A percentile compares a stretch with the other conserved stretches of the same genome.
These are phyloP conservation scores for Dittrichia graveolens DNA, from an alignment of 129 eudicot genomes.

Conservation along the genomic window DNA sequence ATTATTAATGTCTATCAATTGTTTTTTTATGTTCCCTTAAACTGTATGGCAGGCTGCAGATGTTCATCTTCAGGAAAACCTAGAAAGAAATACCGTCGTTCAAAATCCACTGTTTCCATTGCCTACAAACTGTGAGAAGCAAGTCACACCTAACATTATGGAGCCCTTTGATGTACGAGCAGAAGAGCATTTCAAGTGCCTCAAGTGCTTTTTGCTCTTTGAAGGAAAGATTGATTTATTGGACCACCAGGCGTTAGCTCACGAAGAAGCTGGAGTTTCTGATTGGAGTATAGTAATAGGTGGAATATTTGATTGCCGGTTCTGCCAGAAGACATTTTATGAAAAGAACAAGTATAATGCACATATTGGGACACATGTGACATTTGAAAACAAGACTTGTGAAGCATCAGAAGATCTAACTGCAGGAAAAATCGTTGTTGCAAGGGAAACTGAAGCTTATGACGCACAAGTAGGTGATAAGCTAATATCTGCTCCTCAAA, in stretches of 20 bases:
- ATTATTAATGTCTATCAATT: not conserved
- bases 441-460: slow-evolving; percentile 13
- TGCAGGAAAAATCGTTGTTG: slow-evolving; percentile 32
- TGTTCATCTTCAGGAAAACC: slow-evolving; percentile 24
- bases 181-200: slow-evolving; percentile 50
- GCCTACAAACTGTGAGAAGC: slow-evolving; percentile 35
- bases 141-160: slow-evolving; percentile 20
- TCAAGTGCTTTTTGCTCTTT: slow-evolving; percentile 56
- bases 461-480: slow-evolving; percentile 31
- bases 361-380: slow-evolving; percentile 59
- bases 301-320: slow-evolving; percentile 63
- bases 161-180: slow-evolving; percentile 25
- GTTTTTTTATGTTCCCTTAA: not conserved
- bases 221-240: slow-evolving; percentile 45
- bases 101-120: slow-evolving; percentile 23
- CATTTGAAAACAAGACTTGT: slow-evolving; percentile 38
- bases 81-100: slow-evolving; percentile 21
- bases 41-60: slow-evolving; percentile 40
- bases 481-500: slow-evolving; percentile 24
- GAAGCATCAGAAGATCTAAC: slow-evolving; percentile 32
- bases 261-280: slow-evolving; percentile 44
- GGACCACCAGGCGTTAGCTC: slow-evolving; percentile 54
- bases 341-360: slow-evolving; percentile 54
- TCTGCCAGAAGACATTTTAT: slow-evolving; percentile 54
- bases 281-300: slow-evolving; percentile 57